Base-by-base conservation (phyloP, 345 rosid species). In the Dipteronia sinensis region DNA sequence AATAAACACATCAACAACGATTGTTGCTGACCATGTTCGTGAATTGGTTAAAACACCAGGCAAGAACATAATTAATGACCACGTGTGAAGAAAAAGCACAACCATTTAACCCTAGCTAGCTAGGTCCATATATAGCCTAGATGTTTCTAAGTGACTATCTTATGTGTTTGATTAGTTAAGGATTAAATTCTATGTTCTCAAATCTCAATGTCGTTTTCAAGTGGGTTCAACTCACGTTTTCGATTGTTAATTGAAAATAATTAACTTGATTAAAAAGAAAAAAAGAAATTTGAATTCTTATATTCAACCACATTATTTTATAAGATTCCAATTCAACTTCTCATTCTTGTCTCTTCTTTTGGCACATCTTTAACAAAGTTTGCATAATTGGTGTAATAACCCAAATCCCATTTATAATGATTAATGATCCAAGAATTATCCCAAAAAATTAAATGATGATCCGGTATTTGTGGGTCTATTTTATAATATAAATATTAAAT, bases 391-490 rank as follows among this genome's bases (percentile, higher is more conserved):
- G 6, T 34, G 6, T 4, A 15, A 68, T n/a, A 68, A 72, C 49
- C 40, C 72, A 66, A 11, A 11, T 15, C 9, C n/a, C 44, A 51
- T 9, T 59, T 59, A 19, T 31, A 56, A 56, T 31, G 38, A 34
- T 34, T 31, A 56, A 56, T 31, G 38, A 34, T 34, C 23, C 16
- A 72, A 78, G 12, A 12, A 65, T 58, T 46, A 75, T 20, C 29
- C 53, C n/a, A n/a, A 31, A 3, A 76, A 56, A 56, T 56, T 56
- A 6, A 56, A 56, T 56, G 22, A 78, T 70, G 77, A 80, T 78
- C 78, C 84, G 84, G 84, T 70, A 34, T 47, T 27, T 53, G 84
- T 73, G 76, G 84, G 63, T 71, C 81, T 71, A 79, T 64, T 10
- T 34, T 29, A 27, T 42, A 58, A 3, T 75, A 69, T 56, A 56